These are phyloP conservation scores for Conticribra weissflogii DNA, from an alignment of 108 stramenopile genomes.

Conservation along the genomic window DNA sequence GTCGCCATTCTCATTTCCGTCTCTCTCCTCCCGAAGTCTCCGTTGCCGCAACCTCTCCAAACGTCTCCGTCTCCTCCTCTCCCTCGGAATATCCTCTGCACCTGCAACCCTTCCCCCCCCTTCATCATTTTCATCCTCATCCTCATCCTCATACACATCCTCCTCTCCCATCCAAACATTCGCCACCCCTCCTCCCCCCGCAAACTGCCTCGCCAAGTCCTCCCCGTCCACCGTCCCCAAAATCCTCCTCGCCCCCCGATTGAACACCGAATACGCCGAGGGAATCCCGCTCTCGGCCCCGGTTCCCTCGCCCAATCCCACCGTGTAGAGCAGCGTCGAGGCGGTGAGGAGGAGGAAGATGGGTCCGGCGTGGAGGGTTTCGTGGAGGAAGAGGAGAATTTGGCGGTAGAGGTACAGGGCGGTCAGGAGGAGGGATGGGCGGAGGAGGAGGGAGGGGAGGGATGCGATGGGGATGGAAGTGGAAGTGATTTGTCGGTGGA, in stretches of 20 bases:
- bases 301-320: slow-evolving; percentile 72
- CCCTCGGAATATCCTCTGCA: slow-evolving; percentile 26
- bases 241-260: slow-evolving; percentile 75
- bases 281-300: slow-evolving; percentile 53
- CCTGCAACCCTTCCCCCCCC: slow-evolving; percentile 18
- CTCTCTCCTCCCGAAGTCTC: slow-evolving; percentile 9
- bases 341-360: slow-evolving; percentile 67
- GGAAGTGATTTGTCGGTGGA: background rate
- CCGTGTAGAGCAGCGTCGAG: slow-evolving; percentile 64
- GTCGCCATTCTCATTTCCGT: background rate
- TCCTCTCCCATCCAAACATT: slow-evolving; percentile 18
- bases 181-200: slow-evolving; percentile 54
- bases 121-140: slow-evolving; percentile 30
- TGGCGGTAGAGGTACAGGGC: slow-evolving; percentile 22
- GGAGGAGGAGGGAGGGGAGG: background rate
- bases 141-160: slow-evolving; percentile 21
- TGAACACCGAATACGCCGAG: slow-evolving; percentile 83
- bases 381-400: slow-evolving; percentile 29
- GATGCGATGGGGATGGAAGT: slow-evolving; percentile 5
- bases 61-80: slow-evolving; percentile 35
- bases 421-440: background rate
- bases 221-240: slow-evolving; percentile 81
- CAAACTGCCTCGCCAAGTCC: slow-evolving; percentile 72
- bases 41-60: slow-evolving; percentile 35
- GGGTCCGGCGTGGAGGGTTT: slow-evolving; percentile 68